Evolutionary conservation across 768 basidiomycete genomes (phyloP).

Genomic region (Rhodosporidiobolus sp.): DNA sequence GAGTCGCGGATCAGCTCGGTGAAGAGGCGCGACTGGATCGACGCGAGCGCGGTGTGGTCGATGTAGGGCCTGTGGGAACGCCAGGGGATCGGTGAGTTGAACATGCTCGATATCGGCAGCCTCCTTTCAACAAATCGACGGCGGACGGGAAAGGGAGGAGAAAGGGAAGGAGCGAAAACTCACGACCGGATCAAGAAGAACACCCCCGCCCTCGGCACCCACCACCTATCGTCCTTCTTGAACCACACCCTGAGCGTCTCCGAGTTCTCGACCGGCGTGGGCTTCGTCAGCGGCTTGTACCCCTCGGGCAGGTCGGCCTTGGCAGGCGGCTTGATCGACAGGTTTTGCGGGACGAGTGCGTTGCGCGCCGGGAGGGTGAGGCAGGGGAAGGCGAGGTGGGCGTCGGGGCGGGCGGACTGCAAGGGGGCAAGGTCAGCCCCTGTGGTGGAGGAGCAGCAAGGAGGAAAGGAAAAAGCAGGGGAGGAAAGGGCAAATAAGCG

Average conservation of each 20-base stretch:
- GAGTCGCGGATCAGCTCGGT: slow-evolving; percentile 82
- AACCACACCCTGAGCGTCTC: slow-evolving; percentile 77
- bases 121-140: neutral
- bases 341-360: slow-evolving; percentile 80
- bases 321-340: slow-evolving; percentile 62
- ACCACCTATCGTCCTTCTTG: slow-evolving; percentile 96
- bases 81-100: neutral
- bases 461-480: neutral
- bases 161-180: too few relatives aligned
- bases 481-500: too few relatives aligned
- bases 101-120: neutral
- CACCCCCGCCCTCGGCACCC: slow-evolving; percentile 83
- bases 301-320: slow-evolving; percentile 63
- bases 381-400: slow-evolving; percentile 57
- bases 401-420: slow-evolving; percentile 49
- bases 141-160: slow-evolving; percentile 7
- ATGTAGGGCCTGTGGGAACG: slow-evolving; percentile 47
- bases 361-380: slow-evolving; percentile 80
- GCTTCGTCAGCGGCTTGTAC: slow-evolving; percentile 54
- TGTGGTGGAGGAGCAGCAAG: neutral
- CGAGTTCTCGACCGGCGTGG: slow-evolving; percentile 70
- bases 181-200: slow-evolving; percentile 74
- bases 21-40: slow-evolving; percentile 74
- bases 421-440: neutral
- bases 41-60: slow-evolving; percentile 59